Base-by-base conservation (phyloP, 805 yeast genomes). In the Sporopachydermia lactativora region DNA sequence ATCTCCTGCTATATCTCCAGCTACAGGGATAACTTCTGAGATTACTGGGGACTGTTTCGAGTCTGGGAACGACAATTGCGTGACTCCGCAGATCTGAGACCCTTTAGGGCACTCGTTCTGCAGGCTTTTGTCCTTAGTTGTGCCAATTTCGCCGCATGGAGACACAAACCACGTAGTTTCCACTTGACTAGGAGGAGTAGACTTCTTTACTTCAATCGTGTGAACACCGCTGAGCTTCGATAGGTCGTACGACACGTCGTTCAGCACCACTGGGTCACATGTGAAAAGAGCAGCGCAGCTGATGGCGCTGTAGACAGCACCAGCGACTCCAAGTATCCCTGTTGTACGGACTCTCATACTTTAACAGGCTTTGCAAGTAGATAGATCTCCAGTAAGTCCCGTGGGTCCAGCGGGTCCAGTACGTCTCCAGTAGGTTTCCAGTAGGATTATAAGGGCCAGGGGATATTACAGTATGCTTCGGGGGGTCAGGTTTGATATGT, bases 151-250 rank as follows among this genome's bases (percentile, higher is more conserved):
- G 37, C 73, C 75, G 60, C 94, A 84, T 5, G 85, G 64, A 39
- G 84, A 80, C 31, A 88, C 47, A 51, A 68, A 74, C 88, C 95
- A 83, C 2, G 72, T 66, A 24, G 66, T 58, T 39, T 62, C 68
- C 1, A 81, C 73, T 19, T 57, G 60, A 8, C 89, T 71, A 1
- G 98, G 97, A 14, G 97, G 97, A 6, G 96, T 83, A 36, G 68
- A 70, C 19, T 57, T 60, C 14, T 64, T 48, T 3, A 50, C 34
- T 4, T 65, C 52, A n/a, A 64, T 59, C 1, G 59, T 41, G 47
- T 73, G 71, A 3, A 71, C 53, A 3, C 80, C 81, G 39, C 66
- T 65, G 39, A 79, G 60, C 14, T 60, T 45, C 15, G 61, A 60
- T 42, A 79, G 61, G 41, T 73, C 64, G 52, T 47, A 54, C 16